Conservation (phyloP, 768 basidiomycete genomes). For the Coprinellus micaceus region DNA sequence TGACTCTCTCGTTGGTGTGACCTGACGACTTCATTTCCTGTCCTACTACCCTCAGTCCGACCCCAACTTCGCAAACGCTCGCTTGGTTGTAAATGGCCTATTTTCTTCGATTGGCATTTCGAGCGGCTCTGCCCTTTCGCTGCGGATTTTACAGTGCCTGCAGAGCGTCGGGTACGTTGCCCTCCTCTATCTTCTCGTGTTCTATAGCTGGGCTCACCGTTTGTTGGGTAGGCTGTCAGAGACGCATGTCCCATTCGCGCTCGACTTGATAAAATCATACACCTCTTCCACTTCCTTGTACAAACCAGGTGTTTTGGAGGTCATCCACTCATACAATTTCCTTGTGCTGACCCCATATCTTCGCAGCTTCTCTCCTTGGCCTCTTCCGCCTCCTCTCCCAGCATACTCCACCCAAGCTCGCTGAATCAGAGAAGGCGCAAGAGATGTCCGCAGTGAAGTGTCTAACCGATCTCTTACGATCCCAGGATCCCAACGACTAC, state of each 20-base stretch:
- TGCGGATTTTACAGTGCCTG: slow-evolving; percentile 24
- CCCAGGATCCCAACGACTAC: slow-evolving; percentile 54
- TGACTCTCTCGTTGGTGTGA: not conserved
- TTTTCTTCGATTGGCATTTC: not conserved
- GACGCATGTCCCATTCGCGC: slow-evolving; percentile 20
- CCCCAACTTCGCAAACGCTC: not conserved
- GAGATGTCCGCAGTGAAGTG: slow-evolving; percentile 36
- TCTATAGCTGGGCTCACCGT: not conserved
- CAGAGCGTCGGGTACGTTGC: slow-evolving; percentile 28
- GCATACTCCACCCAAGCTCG: slow-evolving; percentile 24
- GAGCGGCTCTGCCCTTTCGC: slow-evolving; percentile 3
- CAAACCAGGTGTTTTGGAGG: not conserved
- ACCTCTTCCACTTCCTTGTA: slow-evolving; percentile 12
- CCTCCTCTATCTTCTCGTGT: not conserved
- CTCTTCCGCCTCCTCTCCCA: slow-evolving; percentile 34
- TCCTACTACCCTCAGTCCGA: slow-evolving; percentile 2
- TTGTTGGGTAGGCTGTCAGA: slow-evolving; percentile 18
- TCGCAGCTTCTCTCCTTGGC: slow-evolving; percentile 29
- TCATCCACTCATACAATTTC: not conserved
- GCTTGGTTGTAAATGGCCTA: slow-evolving; percentile 1
- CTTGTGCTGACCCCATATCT: not conserved
- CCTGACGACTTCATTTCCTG: not conserved
- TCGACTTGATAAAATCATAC: slow-evolving; percentile 25
- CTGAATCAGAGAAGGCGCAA: slow-evolving; percentile 22
- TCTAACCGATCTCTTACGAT: slow-evolving; percentile 58